Evolutionary conservation across 2,329 filamentous ascomycete species (phyloP), one percentile per base, ranked within the genome.

Genomic region (Stromatinia cepivora): DNA sequence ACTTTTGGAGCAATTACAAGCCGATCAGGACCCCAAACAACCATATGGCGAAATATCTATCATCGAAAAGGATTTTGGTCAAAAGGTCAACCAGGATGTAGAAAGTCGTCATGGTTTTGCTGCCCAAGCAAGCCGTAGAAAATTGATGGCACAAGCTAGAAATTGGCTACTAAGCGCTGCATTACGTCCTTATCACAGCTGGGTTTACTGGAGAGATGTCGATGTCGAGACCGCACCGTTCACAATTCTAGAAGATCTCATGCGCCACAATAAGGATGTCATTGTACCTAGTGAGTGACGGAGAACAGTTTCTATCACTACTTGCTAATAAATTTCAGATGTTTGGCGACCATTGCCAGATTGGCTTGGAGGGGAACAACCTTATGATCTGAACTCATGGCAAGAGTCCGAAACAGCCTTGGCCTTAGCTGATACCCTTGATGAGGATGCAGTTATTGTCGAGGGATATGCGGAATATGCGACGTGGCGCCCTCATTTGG

Each of bases 201-300:
- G 95, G 95, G 95, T 99, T 13, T 99, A 99, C 79, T 99, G 95
- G 95, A 89, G 95, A 80, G 95, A 99, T 82, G 95, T 97, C 34
- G 95, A 99, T 81, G 95, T 99, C 11, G 93, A 98, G 81, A 99
- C 95, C 1, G 95, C 95, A 3, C 95, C 95, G 0, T 95, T 94
- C 78, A 98, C 95, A 0, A 98, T 99, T 75, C 82, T 99, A 72
- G 95, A 99, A 79, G 95, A 99, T 81, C 82, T 99, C 67, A 99
- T 99, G 95, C 89, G 94, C 72, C 95, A 99, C 78, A 97, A 99
- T 82, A 98, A 97, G 81, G 95, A 99, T 79, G 90, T 99, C 42
- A 99, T 97, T 78, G 95, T 99, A 69, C 95, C 95, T 11, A 99
- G 94, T 97, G 85, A 84, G 93, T 87, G 69, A 57, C 54, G 4